phyloP scores from a whole-genome alignment of 192 early-diverging fungal genomes.

The Coemansia sp. region DNA sequence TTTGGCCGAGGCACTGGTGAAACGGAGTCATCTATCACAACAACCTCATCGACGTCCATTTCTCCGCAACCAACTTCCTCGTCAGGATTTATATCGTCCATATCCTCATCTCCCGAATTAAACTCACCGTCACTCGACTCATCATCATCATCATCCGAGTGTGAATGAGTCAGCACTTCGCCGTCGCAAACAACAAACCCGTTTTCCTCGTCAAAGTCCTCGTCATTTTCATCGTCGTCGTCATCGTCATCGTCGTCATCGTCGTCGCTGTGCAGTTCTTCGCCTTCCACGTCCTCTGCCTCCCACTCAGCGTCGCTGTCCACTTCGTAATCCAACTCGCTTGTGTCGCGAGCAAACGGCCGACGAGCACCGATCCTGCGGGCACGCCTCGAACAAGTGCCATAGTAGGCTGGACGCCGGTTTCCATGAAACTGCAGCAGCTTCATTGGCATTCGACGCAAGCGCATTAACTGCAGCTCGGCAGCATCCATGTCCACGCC shows the following conservation, averaged over 20 bases:
- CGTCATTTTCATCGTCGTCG: constrained; percentile 56
- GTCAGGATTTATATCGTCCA: constrained; percentile 41
- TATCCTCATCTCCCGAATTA: constrained; percentile 42
- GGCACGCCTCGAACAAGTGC: constrained; percentile 73
- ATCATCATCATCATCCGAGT: constrained; percentile 7
- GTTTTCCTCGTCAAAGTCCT: constrained; percentile 82
- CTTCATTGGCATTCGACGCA: constrained; percentile 30
- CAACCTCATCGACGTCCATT: constrained; percentile 29
- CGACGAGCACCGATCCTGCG: constrained; percentile 57
- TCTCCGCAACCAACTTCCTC: constrained; percentile 29
- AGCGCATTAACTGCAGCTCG: constrained; percentile 23
- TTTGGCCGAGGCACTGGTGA: not conserved
- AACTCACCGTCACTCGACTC: constrained; percentile 17
- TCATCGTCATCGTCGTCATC: constrained; percentile 61
- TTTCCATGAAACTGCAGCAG: constrained; percentile 35
- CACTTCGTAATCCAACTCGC: constrained; percentile 74
- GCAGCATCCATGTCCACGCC: constrained; percentile 30
- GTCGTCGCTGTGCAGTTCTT: constrained; percentile 79
- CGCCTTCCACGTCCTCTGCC: constrained; percentile 79
- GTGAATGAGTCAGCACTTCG: not conserved
- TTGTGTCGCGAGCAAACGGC: constrained; percentile 65
- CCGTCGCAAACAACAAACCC: constrained; percentile 81
- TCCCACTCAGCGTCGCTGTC: constrained; percentile 94
- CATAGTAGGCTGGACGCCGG: constrained; percentile 48
- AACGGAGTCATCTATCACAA: constrained; percentile 7